Conservation (phyloP, 2,329 filamentous ascomycete species). For the Scedosporium aurantiacum region DNA sequence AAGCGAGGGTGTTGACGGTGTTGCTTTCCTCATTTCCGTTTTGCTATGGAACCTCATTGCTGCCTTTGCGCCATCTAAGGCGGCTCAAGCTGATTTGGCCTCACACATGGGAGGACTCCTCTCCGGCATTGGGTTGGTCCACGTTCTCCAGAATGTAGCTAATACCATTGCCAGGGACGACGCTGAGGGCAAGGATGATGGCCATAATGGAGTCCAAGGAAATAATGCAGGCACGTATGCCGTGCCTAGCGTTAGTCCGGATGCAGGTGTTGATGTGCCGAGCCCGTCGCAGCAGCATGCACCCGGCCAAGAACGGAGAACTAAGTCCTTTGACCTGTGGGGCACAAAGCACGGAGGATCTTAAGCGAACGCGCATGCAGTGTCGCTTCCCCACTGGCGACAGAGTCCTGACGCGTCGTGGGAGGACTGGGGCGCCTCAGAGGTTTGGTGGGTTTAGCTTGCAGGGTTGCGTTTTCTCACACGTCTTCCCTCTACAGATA, state of each 20-base stretch:
- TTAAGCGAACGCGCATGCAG: neutral
- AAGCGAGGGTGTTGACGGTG: conserved; percentile 39
- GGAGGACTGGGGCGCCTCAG: neutral
- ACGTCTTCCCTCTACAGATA: neutral
- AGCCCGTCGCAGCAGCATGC: neutral
- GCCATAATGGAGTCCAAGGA: neutral
- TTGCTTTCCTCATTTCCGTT: conserved; percentile 41
- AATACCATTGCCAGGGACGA: conserved; percentile 3
- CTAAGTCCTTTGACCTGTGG: conserved; percentile 9
- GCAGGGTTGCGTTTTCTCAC: neutral
- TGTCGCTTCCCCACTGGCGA: neutral
- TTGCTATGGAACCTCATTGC: conserved; percentile 38
- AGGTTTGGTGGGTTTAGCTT: neutral
- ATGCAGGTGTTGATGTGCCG: neutral
- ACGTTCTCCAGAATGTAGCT: conserved; percentile 18
- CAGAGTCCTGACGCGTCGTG: neutral
- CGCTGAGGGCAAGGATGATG: neutral
- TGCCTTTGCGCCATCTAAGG: conserved; percentile 28
- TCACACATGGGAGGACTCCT: conserved; percentile 43
- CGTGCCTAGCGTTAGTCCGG: neutral
- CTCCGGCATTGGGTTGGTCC: conserved; percentile 31
- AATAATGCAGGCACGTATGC: neutral
- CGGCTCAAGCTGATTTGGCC: conserved; percentile 37
- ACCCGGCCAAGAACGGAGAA: conserved; percentile 1
- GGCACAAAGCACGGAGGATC: neutral